Evolutionary conservation across 129 eudicot genomes (phyloP).

Genomic region (Tagetes erecta): DNA sequence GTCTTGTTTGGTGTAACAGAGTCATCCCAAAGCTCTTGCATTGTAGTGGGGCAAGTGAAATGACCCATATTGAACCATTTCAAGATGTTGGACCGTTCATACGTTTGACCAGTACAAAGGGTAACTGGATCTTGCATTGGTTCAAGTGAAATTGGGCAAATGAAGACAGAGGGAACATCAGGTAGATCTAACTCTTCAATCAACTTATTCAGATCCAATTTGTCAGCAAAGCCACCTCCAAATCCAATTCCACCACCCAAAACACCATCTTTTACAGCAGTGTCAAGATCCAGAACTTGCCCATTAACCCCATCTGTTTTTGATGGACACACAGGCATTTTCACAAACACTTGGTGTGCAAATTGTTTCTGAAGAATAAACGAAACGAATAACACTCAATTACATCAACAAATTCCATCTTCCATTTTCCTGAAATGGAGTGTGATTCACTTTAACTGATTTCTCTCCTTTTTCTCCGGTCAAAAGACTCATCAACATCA

Average conservation of each 20-base stretch:
- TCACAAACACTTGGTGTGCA: slow-evolving; percentile 15
- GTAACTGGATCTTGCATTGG: slow-evolving; percentile 29
- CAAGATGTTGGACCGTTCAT: slow-evolving; percentile 16
- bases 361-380: neutral
- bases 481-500: slow-evolving; percentile 53
- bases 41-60: slow-evolving; percentile 22
- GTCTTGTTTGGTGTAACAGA: slow-evolving; percentile 22
- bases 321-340: slow-evolving; percentile 11
- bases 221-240: slow-evolving; percentile 17
- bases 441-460: slow-evolving; percentile 43
- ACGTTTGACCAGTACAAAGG: slow-evolving; percentile 17
- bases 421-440: slow-evolving; percentile 20
- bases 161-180: slow-evolving; percentile 26
- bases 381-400: neutral
- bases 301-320: neutral
- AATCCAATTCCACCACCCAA: slow-evolving; percentile 18
- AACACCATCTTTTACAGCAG: slow-evolving; percentile 26
- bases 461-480: slow-evolving; percentile 37
- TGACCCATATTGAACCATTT: slow-evolving; percentile 27
- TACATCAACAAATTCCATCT: slow-evolving; percentile 35
- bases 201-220: slow-evolving; percentile 21
- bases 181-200: slow-evolving; percentile 13
- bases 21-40: slow-evolving; percentile 32
- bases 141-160: slow-evolving; percentile 25
- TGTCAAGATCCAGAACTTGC: slow-evolving; percentile 19